These are phyloP conservation scores for Trichoderma pleuroti DNA, from an alignment of 2,329 filamentous ascomycete species.

Conservation along the genomic window DNA sequence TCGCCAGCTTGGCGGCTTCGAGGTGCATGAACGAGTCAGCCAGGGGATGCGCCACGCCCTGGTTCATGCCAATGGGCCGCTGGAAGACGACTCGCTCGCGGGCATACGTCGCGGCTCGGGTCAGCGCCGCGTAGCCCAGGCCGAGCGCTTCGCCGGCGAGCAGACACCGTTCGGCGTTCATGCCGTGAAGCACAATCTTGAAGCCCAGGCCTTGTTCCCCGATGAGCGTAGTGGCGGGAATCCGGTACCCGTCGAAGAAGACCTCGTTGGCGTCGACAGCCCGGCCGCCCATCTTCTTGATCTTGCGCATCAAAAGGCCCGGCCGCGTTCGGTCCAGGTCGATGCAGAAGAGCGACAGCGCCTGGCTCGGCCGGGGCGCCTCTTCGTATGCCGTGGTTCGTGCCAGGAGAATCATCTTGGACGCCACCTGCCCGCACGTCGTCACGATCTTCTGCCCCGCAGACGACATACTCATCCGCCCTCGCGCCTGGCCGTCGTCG, in stretches of 20 bases:
- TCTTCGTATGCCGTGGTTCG: slow-evolving; percentile 69
- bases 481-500: slow-evolving; percentile 54
- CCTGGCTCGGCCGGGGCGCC: slow-evolving; percentile 67
- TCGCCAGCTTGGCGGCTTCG: slow-evolving; percentile 62
- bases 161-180: slow-evolving; percentile 75
- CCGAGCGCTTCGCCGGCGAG: slow-evolving; percentile 77
- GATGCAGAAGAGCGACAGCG: slow-evolving; percentile 77
- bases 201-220: slow-evolving; percentile 74
- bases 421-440: slow-evolving; percentile 75
- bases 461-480: slow-evolving; percentile 63
- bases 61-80: slow-evolving; percentile 63
- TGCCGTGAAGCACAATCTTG: slow-evolving; percentile 72
- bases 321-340: slow-evolving; percentile 61
- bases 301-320: slow-evolving; percentile 63
- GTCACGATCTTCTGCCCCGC: slow-evolving; percentile 90
- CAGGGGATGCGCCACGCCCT: slow-evolving; percentile 62
- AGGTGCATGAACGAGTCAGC: slow-evolving; percentile 63
- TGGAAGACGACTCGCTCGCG: slow-evolving; percentile 63
- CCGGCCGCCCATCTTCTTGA: slow-evolving; percentile 81
- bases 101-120: slow-evolving; percentile 62
- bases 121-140: slow-evolving; percentile 68
- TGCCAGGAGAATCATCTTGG: slow-evolving; percentile 78
- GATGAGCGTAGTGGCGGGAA: slow-evolving; percentile 62
- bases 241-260: slow-evolving; percentile 76
- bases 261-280: slow-evolving; percentile 84